A percentile compares a stretch with the other conserved stretches of the same genome.
phyloP scores from a whole-genome alignment of 2,329 filamentous ascomycete species.

The Nothopassalora personata region DNA sequence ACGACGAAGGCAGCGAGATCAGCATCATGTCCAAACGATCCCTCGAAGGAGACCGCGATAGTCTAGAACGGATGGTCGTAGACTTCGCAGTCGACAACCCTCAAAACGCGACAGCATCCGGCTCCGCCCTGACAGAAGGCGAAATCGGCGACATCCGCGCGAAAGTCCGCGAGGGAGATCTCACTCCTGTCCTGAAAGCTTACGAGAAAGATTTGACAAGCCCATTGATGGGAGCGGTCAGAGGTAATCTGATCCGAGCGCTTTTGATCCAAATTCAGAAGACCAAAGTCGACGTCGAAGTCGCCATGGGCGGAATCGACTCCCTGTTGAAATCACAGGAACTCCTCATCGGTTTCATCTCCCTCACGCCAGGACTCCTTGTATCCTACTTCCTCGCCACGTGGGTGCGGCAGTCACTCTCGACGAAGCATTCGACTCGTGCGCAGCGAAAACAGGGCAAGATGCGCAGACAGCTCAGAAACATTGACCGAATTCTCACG shows the following conservation, averaged over 20 bases:
- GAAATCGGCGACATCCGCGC: constrained; percentile 69
- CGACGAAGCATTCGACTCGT: constrained; percentile 63
- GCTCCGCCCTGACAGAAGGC: constrained; percentile 51
- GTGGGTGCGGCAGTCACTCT: constrained; percentile 66
- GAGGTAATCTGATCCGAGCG: constrained; percentile 81
- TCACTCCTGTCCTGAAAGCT: constrained; percentile 83
- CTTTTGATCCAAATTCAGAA: constrained; percentile 96
- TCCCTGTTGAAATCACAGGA: constrained; percentile 92
- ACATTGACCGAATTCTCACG: constrained; percentile 67
- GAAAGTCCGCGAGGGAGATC: constrained; percentile 83
- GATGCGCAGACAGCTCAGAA: constrained; percentile 73
- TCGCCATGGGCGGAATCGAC: constrained; percentile 94
- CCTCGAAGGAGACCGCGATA: constrained; percentile 81
- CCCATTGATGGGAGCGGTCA: constrained; percentile 75
- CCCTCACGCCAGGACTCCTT: constrained; percentile 85
- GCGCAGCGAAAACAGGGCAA: constrained; percentile 62
- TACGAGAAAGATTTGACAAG: constrained; percentile 84
- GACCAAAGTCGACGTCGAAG: constrained; percentile 96
- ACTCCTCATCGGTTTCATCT: constrained; percentile 94
- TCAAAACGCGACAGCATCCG: constrained; percentile 48
- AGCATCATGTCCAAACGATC: constrained; percentile 95
- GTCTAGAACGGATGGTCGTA: constrained; percentile 94
- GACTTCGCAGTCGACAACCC: constrained; percentile 88
- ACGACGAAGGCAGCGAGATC: constrained; percentile 87
- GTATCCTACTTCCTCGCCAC: constrained; percentile 69